Evolutionary conservation across 2,329 filamentous ascomycete species (phyloP).

Genomic region (Aquanectria penicillioides): DNA sequence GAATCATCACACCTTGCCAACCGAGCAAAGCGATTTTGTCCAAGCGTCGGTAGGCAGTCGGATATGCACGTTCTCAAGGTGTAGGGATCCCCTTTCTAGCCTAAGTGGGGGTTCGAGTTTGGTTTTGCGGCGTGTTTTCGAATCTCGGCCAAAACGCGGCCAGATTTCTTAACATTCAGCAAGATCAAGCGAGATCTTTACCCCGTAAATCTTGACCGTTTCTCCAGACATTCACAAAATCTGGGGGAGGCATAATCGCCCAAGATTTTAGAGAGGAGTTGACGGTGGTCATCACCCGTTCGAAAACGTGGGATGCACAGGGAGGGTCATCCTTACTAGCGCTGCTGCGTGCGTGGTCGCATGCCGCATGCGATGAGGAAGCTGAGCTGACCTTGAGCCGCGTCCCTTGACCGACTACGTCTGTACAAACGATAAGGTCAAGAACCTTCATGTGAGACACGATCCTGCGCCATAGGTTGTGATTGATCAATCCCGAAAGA

Average conservation of each 20-base stretch:
- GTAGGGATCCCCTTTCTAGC: slow-evolving; percentile 31
- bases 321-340: slow-evolving; percentile 38
- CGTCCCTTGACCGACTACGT: slow-evolving; percentile 16
- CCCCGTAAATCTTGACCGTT: slow-evolving; percentile 19
- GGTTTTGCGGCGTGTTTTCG: slow-evolving; percentile 2
- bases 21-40: slow-evolving; percentile 18
- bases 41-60: slow-evolving; percentile 24
- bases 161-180: slow-evolving; percentile 8
- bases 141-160: slow-evolving; percentile 3
- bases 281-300: slow-evolving; percentile 16
- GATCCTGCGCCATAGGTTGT: neutral
- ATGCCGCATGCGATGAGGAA: slow-evolving; percentile 22
- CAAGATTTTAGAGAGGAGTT: neutral
- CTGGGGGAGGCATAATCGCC: slow-evolving; percentile 5
- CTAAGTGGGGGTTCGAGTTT: slow-evolving; percentile 17
- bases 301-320: slow-evolving; percentile 25
- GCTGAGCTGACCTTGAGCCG: slow-evolving; percentile 26
- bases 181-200: slow-evolving; percentile 16
- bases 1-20: slow-evolving; percentile 23
- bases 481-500: slow-evolving; percentile 19
- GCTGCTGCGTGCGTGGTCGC: slow-evolving; percentile 22
- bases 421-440: slow-evolving; percentile 26
- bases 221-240: slow-evolving; percentile 14
- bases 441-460: neutral
- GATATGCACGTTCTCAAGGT: slow-evolving; percentile 19